Evolutionary conservation across 345 rosid species (phyloP), one percentile per base, ranked within the genome.

Genomic region (Leavenworthia alabamica): DNA sequence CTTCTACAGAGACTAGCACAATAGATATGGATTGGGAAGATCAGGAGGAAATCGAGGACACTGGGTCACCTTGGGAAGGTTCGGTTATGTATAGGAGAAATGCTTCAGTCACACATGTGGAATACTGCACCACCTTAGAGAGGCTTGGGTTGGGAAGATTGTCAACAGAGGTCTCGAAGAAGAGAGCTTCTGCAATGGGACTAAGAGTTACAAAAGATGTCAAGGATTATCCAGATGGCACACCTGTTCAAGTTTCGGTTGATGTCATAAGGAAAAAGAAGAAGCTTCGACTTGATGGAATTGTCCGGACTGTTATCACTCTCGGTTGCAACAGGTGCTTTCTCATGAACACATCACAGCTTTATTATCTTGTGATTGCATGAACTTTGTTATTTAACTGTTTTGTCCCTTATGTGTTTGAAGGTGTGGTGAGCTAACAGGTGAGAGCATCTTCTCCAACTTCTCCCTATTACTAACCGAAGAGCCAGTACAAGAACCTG

Each of bases 61-160:
- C 44, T 0, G 89, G 73, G 22, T 83, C 93, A 0, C 95, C 98
- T 3, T 89, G 98, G 98, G 95, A 86, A 80, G 96, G 95, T 49
- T 87, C 96, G 5, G 68, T 92, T 66, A 64, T 81, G 47, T 89
- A 86, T 71, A 76, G 71, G 78, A 89, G 96, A 71, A 85, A 83
- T 68, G 77, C 89, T 32, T 82, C 83, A 20, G 67, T 82, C 36
- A 76, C 88, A 7, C 97, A 92, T 66, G 42, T 83, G 15, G 99
- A 92, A 48, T 92, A 85, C 36, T 86, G 94, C 73, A 89, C 99
- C 0, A 92, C 99, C 31, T 72, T 89, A 57, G 97, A 89, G 83
- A 85, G 99, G 71, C 91, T 92, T 65, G 99, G 99, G n/a, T 66
- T 92, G 58, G 91, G 68, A 47, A 74, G 72, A 12, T 58, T 85